Conservation (phyloP, 2,329 filamentous ascomycete species). For the Fusarium kyushuense region DNA sequence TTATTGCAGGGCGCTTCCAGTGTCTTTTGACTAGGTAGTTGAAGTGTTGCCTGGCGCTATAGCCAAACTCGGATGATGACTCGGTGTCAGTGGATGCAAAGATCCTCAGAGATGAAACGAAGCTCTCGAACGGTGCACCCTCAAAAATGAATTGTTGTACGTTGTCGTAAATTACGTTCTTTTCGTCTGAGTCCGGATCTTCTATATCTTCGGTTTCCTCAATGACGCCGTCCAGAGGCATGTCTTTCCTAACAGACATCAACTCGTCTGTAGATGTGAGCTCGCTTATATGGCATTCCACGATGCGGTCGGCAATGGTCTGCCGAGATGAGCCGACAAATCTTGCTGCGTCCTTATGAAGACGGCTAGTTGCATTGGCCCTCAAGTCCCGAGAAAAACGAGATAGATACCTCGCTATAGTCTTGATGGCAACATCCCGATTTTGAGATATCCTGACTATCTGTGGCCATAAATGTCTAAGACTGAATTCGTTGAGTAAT, state of each 20-base stretch:
- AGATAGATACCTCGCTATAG: neutral
- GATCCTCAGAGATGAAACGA: neutral
- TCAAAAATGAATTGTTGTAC: slow-evolving; percentile 1
- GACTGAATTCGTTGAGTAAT: neutral
- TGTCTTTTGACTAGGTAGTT: too few relatives aligned
- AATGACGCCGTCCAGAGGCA: too few relatives aligned
- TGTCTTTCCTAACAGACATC: rapidly evolving
- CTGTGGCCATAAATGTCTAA: slow-evolving; percentile 9
- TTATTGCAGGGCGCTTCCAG: too few relatives aligned
- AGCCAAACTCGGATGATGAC: too few relatives aligned
- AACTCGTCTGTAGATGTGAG: rapidly evolving
- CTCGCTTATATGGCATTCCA: neutral
- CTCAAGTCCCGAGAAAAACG: neutral
- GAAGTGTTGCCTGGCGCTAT: too few relatives aligned
- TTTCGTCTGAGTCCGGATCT: neutral
- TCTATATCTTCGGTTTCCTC: neutral
- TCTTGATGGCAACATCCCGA: neutral
- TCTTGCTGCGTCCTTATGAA: neutral
- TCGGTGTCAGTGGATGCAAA: neutral
- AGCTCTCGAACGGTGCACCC: neutral
- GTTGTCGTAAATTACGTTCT: neutral
- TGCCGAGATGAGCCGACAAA: neutral
- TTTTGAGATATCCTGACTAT: neutral
- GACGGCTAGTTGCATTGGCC: neutral
- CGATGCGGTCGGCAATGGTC: neutral